phyloP scores from a whole-genome alignment of 2,329 filamentous ascomycete species.

The Neofusicoccum cordaticola region DNA sequence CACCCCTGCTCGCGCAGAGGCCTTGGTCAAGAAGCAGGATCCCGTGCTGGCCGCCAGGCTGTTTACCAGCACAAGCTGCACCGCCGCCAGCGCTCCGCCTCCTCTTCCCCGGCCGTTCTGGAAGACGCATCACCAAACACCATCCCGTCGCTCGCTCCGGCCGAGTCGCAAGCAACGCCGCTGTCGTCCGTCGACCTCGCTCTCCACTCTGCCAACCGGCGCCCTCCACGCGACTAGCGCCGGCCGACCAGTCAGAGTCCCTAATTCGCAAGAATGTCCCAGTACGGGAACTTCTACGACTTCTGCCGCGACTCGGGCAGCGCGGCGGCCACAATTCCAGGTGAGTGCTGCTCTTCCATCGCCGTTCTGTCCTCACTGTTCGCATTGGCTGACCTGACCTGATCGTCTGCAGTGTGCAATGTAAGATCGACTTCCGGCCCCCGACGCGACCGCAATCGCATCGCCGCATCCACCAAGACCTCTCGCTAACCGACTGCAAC shows the following conservation, averaged over 20 bases:
- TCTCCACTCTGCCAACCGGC: conserved; percentile 1
- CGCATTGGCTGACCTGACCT: conserved; percentile 20
- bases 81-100: conserved; percentile 2
- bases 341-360: conserved; percentile 29
- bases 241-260: background rate
- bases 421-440: conserved; percentile 30
- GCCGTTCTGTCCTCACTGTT: conserved; percentile 8
- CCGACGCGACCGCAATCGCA: conserved; percentile 9
- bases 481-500: conserved; percentile 28
- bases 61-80: conserved; percentile 13
- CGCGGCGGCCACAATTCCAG: conserved; percentile 38
- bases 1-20: conserved; percentile 11
- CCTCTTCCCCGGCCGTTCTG: conserved; percentile 4
- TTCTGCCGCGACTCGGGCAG: conserved; percentile 52
- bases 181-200: background rate
- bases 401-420: conserved; percentile 44
- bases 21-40: conserved; percentile 14
- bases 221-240: background rate
- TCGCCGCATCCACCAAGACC: conserved; percentile 5
- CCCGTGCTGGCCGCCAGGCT: conserved; percentile 10
- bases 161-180: conserved; percentile 3
- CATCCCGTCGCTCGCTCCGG: conserved; percentile 3
- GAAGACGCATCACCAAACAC: background rate
- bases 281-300: conserved; percentile 41
- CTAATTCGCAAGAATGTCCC: conserved; percentile 26